These are phyloP conservation scores for Cryphonectria nitschkei DNA, from an alignment of 2,329 filamentous ascomycete genomes.

Conservation along the genomic window DNA sequence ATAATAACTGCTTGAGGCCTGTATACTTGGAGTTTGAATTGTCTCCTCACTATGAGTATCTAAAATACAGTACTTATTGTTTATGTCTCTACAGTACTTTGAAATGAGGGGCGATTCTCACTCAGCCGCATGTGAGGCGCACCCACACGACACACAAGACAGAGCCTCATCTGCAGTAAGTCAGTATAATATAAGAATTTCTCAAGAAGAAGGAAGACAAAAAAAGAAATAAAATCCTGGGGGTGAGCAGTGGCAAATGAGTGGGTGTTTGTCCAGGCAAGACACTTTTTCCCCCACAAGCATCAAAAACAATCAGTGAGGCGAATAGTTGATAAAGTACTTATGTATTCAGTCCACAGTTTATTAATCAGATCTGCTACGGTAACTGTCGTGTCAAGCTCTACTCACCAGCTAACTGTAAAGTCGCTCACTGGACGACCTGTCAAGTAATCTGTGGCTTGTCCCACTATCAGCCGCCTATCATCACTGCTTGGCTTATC, in stretches of 20 bases:
- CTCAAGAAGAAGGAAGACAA: no score
- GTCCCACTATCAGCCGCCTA: constrained; percentile 4
- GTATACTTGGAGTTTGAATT: neutral
- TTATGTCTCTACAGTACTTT: neutral
- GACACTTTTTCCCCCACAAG: neutral
- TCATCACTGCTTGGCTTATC: constrained; percentile 14
- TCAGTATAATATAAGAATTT: no score
- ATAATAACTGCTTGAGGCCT: neutral
- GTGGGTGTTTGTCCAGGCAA: neutral
- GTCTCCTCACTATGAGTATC: neutral
- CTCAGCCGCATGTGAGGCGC: constrained; percentile 15
- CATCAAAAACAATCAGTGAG: neutral
- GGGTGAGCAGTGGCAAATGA: neutral
- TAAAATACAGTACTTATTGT: neutral
- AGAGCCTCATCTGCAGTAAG: no score
- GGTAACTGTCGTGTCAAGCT: no score
- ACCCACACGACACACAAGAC: neutral
- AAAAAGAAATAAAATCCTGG: neutral
- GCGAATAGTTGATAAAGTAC: neutral
- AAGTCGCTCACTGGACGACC: neutral
- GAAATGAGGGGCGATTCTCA: neutral
- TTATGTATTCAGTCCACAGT: neutral
- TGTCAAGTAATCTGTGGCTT: neutral
- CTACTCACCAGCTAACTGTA: no score
- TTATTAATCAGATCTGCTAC: neutral